Conservation (phyloP, 306 rosid genomes). For the Prunus persica region Prunus_persica_NCBIv2 NC_034009.1:30525501-30526000, state of each 20-base stretch:
- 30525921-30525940: neutral
- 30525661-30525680: slow-evolving; percentile 60
- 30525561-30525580: neutral
- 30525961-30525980: no score
- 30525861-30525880: neutral
- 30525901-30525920: neutral
- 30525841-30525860: neutral
- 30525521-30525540: neutral
- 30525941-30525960: neutral
- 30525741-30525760: slow-evolving; percentile 14
- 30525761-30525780: neutral
- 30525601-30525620: slow-evolving; percentile 1
- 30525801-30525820: neutral
- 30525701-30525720: slow-evolving; percentile 82
- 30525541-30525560: neutral
- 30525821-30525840: neutral
- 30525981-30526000: slow-evolving; percentile 47
- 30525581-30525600: neutral
- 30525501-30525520: neutral
- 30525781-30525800: neutral
- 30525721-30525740: slow-evolving; percentile 47
- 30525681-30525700: slow-evolving; percentile 81
- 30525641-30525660: slow-evolving; percentile 66
- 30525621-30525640: neutral
- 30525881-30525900: neutral